Percentiles rank a stretch among this genome's conserved stretches.
Conservation (phyloP, 371 early-diverging fungal genomes). For the Coemansia sp. region DNA sequence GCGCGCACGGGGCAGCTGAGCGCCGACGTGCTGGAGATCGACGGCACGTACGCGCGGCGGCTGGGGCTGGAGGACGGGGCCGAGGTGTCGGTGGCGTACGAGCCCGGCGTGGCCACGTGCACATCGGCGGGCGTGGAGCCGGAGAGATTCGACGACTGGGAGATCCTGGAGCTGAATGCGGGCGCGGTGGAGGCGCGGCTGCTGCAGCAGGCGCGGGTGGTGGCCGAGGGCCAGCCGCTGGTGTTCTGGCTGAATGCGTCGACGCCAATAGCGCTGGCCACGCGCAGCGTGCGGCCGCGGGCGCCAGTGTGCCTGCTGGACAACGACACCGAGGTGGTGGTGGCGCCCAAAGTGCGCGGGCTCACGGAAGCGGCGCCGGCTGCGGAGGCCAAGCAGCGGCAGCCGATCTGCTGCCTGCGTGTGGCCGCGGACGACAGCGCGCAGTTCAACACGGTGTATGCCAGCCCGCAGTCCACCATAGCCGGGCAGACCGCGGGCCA, state of each 20-base stretch:
- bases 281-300: constrained; percentile 23
- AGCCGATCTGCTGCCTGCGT: constrained; percentile 26
- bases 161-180: constrained; percentile 52
- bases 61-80: constrained; percentile 41
- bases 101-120: constrained; percentile 25
- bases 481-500: neutral
- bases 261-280: constrained; percentile 31
- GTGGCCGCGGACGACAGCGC: constrained; percentile 9
- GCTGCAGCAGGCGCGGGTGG: constrained; percentile 45
- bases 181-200: constrained; percentile 46
- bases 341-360: constrained; percentile 45
- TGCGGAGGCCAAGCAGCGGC: neutral
- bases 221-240: constrained; percentile 45
- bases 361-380: no score
- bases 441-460: constrained; percentile 14
- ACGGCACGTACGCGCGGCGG: constrained; percentile 28
- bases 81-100: constrained; percentile 29
- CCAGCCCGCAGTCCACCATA: constrained; percentile 4
- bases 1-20: constrained; percentile 15
- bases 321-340: constrained; percentile 49
- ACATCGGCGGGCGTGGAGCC: constrained; percentile 48
- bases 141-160: constrained; percentile 49
- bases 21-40: constrained; percentile 41
- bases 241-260: constrained; percentile 52
- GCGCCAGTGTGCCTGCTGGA: constrained; percentile 31